These are phyloP conservation scores for Samsoniella hepiali DNA, from an alignment of 2,329 filamentous ascomycete genomes.

Conservation along the genomic window DNA sequence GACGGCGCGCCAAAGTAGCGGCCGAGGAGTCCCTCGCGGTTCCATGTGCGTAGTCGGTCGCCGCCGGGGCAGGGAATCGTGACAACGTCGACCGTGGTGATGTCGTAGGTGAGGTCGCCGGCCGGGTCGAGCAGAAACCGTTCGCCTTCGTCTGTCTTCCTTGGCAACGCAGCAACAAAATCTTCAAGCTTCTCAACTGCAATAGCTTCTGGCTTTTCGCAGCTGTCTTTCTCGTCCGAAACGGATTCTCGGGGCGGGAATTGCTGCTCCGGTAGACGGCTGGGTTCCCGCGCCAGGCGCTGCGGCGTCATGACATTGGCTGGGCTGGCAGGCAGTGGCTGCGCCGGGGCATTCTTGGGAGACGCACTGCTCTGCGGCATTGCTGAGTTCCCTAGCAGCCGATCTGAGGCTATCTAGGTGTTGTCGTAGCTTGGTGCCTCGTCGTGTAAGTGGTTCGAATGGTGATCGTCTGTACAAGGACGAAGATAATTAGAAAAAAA, in stretches of 20 bases:
- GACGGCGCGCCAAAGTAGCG: slow-evolving; percentile 44
- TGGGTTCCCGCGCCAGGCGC: not conserved
- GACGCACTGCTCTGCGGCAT: not conserved
- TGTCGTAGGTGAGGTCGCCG: slow-evolving; percentile 42
- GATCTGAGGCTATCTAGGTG: not conserved
- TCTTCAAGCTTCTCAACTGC: not conserved
- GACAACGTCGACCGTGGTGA: slow-evolving; percentile 53
- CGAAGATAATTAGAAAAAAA: not conserved
- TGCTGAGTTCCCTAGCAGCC: not conserved
- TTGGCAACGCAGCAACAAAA: not conserved
- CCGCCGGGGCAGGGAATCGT: slow-evolving; percentile 53
- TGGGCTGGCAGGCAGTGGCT: not conserved
- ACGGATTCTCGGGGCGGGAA: not conserved
- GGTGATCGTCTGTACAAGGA: not conserved
- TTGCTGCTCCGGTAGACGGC: not conserved
- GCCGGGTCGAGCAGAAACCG: slow-evolving; percentile 36
- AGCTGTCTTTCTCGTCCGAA: slow-evolving; percentile 19
- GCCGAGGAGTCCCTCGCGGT: slow-evolving; percentile 45
- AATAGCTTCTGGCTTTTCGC: slow-evolving; percentile 1
- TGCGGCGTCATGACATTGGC: slow-evolving; percentile 8
- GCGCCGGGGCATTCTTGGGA: not conserved
- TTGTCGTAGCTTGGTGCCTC: not conserved
- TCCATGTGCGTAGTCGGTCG: slow-evolving; percentile 52
- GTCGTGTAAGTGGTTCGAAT: not conserved
- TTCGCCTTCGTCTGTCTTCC: not conserved